A percentile compares a stretch with the other conserved stretches of the same genome.
Conservation (phyloP, 2,329 filamentous ascomycete species). For the Metarhizium album region DNA sequence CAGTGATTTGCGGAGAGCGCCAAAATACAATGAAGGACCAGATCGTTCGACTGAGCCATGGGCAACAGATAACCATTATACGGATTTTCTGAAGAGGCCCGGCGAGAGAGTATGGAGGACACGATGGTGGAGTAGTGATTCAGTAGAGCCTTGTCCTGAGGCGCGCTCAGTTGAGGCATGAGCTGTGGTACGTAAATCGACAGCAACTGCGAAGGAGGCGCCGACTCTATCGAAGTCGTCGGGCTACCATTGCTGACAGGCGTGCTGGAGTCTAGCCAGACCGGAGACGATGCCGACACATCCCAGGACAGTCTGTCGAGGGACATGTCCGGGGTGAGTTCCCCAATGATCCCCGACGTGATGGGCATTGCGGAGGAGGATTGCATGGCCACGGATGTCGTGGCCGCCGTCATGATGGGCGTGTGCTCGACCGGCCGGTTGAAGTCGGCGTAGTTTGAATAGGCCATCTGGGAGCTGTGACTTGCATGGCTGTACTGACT, state of each 20-base stretch:
- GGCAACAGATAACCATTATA: conserved; percentile 22
- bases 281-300: conserved; percentile 10
- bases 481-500: conserved; percentile 6
- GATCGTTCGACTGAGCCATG: conserved; percentile 21
- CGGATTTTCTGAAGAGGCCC: conserved; percentile 17
- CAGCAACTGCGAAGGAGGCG: conserved; percentile 9
- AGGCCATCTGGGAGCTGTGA: conserved; percentile 1
- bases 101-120: conserved; percentile 21
- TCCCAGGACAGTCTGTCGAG: conserved; percentile 14
- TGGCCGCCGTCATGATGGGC: conserved; percentile 3
- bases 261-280: conserved; percentile 16
- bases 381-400: conserved; percentile 5
- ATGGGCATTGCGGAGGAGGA: conserved; percentile 2
- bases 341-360: conserved; percentile 6
- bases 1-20: conserved; percentile 24
- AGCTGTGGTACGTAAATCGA: conserved; percentile 19
- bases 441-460: conserved; percentile 2
- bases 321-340: conserved; percentile 11
- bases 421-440: conserved; percentile 4
- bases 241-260: conserved; percentile 15
- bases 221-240: conserved; percentile 12
- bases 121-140: conserved; percentile 25
- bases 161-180: conserved; percentile 18
- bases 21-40: conserved; percentile 22
- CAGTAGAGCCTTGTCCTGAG: conserved; percentile 21